Evolutionary conservation across 768 basidiomycete species (phyloP).

Genomic region (Tylopilus balloui): DNA sequence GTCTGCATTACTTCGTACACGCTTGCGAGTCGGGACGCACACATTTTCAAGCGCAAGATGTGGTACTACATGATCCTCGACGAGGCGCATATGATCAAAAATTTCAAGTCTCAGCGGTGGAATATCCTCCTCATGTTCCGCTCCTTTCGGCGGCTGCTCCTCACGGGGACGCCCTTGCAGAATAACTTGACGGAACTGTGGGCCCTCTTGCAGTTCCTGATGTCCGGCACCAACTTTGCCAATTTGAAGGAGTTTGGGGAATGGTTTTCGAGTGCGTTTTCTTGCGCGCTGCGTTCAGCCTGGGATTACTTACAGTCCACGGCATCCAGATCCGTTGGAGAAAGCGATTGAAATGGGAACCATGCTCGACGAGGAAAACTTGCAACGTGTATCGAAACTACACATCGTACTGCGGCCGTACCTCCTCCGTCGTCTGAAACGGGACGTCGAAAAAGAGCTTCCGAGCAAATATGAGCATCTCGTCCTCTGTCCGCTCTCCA

Average conservation of each 20-base stretch:
- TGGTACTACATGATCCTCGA: constrained; percentile 98
- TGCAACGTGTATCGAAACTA: constrained; percentile 82
- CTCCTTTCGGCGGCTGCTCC: constrained; percentile 76
- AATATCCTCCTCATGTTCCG: constrained; percentile 86
- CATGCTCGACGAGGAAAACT: constrained; percentile 71
- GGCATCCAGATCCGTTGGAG: constrained; percentile 77
- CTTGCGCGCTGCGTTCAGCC: not conserved
- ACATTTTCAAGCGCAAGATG: constrained; percentile 85
- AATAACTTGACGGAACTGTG: constrained; percentile 96
- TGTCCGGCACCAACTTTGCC: constrained; percentile 85
- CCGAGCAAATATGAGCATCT: constrained; percentile 94
- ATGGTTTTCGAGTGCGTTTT: constrained; percentile 88
- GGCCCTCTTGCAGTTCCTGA: constrained; percentile 91
- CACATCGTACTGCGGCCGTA: constrained; percentile 95
- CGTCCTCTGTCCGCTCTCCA: constrained; percentile 82
- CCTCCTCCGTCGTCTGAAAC: constrained; percentile 90
- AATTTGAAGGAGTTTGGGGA: constrained; percentile 91
- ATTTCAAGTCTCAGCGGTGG: constrained; percentile 93
- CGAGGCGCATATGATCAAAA: constrained; percentile 98
- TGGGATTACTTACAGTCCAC: not conserved
- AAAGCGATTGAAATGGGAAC: constrained; percentile 87
- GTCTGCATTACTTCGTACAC: constrained; percentile 95
- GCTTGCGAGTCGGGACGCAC: constrained; percentile 84
- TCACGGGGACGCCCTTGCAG: constrained; percentile 95
- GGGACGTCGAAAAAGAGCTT: constrained; percentile 94